A percentile compares a stretch with the other conserved stretches of the same genome.
Evolutionary conservation across 148 eudicot species (phyloP).

Genomic region (Rhododendron henanense): DNA sequence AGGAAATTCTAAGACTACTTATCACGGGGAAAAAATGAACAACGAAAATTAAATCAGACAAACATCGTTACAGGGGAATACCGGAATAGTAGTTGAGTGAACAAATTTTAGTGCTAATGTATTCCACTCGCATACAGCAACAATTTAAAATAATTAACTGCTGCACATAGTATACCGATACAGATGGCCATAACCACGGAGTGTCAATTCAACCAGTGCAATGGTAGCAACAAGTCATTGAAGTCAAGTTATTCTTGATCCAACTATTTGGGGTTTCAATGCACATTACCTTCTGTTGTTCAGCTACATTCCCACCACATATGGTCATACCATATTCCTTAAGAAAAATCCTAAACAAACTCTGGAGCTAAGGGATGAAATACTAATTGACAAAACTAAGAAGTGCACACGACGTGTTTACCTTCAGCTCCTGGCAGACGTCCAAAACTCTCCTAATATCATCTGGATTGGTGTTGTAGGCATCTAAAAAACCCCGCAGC

Average conservation of each 20-base stretch:
- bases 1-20: background rate
- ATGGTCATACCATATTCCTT: background rate
- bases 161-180: background rate
- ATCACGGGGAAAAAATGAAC: background rate
- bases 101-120: background rate
- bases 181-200: background rate
- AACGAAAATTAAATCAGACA: background rate
- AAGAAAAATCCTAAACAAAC: background rate
- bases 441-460: constrained; percentile 51
- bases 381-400: background rate
- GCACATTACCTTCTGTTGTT: background rate
- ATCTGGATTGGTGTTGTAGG: constrained; percentile 45
- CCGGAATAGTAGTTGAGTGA: background rate
- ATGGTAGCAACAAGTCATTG: background rate
- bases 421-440: constrained; percentile 83
- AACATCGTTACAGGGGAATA: background rate
- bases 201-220: background rate
- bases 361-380: background rate
- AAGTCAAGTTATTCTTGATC: background rate
- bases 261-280: background rate
- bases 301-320: background rate
- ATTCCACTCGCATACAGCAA: background rate
- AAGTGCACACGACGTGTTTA: constrained; percentile 12
- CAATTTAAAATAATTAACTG: background rate
- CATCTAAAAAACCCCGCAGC: constrained; percentile 63